Base-by-base conservation (phyloP, 2,329 filamentous ascomycete genomes). In the Penicillium digitatum region DNA sequence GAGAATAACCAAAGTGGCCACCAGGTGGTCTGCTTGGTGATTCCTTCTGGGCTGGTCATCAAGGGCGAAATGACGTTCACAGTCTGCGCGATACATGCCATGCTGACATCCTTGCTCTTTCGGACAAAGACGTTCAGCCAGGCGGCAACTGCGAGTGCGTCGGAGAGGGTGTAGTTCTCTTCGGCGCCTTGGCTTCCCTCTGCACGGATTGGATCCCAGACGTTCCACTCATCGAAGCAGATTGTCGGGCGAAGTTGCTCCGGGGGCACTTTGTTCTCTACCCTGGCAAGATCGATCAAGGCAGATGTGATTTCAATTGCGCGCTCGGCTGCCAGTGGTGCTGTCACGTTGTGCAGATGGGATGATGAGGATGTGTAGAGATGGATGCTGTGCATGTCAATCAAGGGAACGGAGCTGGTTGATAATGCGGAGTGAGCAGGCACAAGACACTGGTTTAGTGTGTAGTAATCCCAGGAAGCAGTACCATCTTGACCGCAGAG, bases 171-270 rank as follows among this genome's bases (percentile, higher is more conserved):
- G 74, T 91, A 89, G 64, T 73, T 76, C 68, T 91, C 87, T 72
- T 91, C 88, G 6, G 86, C 88, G 16, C 88, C 88, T 57, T 81
- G 71, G 63, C 87, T 84, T 16, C 88, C 88, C 0, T 86, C 86
- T 0, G 88, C 87, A 9, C 87, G 82, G 50, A 80, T 77, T 0
- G 87, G 86, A 63, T 90, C 87, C 88, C 88, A 92, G 9, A 91
- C 87, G 69, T 91, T 92, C 88, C 88, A 91, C 72, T 91, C 88
- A 68, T 92, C 88, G 68, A 91, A 91, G 77, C 88, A 91, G 69
- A 92, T 89, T 48, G 81, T 87, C 44, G 84, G 86, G 3, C 81
- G 76, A 4, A 82, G 81, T n/a, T 86, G 81, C 0, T 77, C 75
- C 0, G 79, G 74, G 0, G 86, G 80, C 0, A 75, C 68, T 8